Base-by-base conservation (phyloP, 805 yeast genomes). In the Wickerhamomyces strasburgensis region DNA sequence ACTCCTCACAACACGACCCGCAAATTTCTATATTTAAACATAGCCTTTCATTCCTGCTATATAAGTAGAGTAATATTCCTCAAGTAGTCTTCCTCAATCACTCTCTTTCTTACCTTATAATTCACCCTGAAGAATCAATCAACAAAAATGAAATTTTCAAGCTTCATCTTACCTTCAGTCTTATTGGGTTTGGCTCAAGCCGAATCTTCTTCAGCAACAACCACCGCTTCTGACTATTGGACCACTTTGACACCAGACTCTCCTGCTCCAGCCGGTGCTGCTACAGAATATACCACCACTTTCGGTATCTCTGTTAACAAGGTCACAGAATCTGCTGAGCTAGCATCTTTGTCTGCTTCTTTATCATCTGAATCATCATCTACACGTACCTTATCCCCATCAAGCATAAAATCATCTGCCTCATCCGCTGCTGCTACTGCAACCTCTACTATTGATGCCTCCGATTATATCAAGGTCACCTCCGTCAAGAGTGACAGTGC, bases 191-290 rank as follows among this genome's bases (percentile, higher is more conserved):
- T 67, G n/a, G 66, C 79, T 24, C 38, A 70, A 36, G 81, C 81
- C 35, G 84, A 7, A 21, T 21, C 86, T 40, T 73, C 86, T 46
- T 61, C 78, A 39, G 81, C 61, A 37, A 64, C 67, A 47, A n/a
- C n/a, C n/a, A n/a, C n/a, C n/a, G n/a, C n/a, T n/a, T n/a, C n/a
- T n/a, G n/a, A n/a, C n/a, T n/a, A n/a, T n/a, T 65, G 69, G 69
- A 43, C 62, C 27, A 64, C 69, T 44, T 51, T 65, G 49, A 64
- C 67, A 17, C 69, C 70, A 49, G 44, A 52, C 19, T 55, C 60
- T 36, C 27, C 50, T 25, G 58, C 65, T 27, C 60, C 52, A 51
- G 32, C 50, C 18, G 57, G 58, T 39, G 70, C 63, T 46, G 35
- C 56, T 16, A 57, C 68, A 30, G 54, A 54, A 27, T 61, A 57